Conservation (phyloP, 768 basidiomycete species). For the Rhodotorula graminis region DNA sequence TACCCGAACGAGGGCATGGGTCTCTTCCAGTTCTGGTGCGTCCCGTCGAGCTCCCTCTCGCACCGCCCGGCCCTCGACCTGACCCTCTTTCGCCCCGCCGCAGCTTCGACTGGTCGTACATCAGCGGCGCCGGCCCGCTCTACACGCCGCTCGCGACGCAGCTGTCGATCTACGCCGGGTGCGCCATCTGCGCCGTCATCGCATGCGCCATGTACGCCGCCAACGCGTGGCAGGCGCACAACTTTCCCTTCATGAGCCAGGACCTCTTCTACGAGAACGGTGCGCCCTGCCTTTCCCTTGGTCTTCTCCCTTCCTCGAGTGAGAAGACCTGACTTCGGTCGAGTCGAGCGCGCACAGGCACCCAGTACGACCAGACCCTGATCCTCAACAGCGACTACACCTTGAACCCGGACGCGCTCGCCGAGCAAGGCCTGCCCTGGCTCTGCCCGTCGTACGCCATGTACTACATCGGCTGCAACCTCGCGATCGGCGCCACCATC, state of each 20-base stretch:
- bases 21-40: slow-evolving; percentile 33
- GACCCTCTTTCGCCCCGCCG: not conserved
- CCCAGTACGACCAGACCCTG: slow-evolving; percentile 36
- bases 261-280: slow-evolving; percentile 42
- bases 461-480: slow-evolving; percentile 35
- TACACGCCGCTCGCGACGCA: slow-evolving; percentile 45
- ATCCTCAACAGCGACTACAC: slow-evolving; percentile 41
- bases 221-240: slow-evolving; percentile 43
- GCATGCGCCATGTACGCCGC: slow-evolving; percentile 34
- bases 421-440: slow-evolving; percentile 24
- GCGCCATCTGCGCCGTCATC: slow-evolving; percentile 38
- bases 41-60: no score
- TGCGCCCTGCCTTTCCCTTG: not conserved
- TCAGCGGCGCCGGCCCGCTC: slow-evolving; percentile 36
- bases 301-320: not conserved
- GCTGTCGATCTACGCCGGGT: slow-evolving; percentile 39
- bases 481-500: slow-evolving; percentile 43
- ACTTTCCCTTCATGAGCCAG: slow-evolving; percentile 46
- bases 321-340: not conserved
- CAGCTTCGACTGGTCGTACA: slow-evolving; percentile 39
- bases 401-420: slow-evolving; percentile 40
- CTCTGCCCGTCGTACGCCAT: slow-evolving; percentile 5
- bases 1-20: slow-evolving; percentile 44
- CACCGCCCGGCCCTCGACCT: no score
- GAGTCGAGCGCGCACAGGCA: not conserved